These are phyloP conservation scores for Boletus insuetus DNA, from an alignment of 768 basidiomycete species.

Conservation along the genomic window DNA sequence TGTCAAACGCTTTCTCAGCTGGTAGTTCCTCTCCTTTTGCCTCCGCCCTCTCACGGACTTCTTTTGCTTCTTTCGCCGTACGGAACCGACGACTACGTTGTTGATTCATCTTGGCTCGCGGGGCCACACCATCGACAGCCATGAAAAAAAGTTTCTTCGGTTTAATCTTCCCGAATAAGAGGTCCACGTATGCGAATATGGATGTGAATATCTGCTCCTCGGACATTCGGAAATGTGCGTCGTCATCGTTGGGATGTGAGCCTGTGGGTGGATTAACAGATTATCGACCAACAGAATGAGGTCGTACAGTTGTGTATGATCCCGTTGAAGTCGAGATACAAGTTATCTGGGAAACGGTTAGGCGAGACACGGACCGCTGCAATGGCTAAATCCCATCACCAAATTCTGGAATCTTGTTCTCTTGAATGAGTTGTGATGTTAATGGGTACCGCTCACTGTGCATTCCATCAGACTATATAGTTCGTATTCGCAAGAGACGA, in stretches of 20 bases:
- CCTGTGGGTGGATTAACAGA: constrained; percentile 35
- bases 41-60: constrained; percentile 82
- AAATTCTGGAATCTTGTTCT: constrained; percentile 99
- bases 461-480: constrained; percentile 10
- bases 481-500: neutral
- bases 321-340: constrained; percentile 93
- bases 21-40: constrained; percentile 89
- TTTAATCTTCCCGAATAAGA: constrained; percentile 95
- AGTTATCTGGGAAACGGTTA: constrained; percentile 56
- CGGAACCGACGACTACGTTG: constrained; percentile 92
- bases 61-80: constrained; percentile 89
- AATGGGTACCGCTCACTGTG: constrained; percentile 93
- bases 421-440: constrained; percentile 95
- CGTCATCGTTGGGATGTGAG: constrained; percentile 96
- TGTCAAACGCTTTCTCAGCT: constrained; percentile 94
- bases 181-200: constrained; percentile 96
- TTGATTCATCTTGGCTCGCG: constrained; percentile 99
- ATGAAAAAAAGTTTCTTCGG: constrained; percentile 98
- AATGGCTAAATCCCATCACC: constrained; percentile 44
- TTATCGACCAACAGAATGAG: neutral
- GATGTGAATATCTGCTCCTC: constrained; percentile 98
- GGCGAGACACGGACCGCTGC: constrained; percentile 1
- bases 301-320: constrained; percentile 81
- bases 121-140: constrained; percentile 97
- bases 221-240: constrained; percentile 91